These are phyloP conservation scores for Cystobasidiopsis lactophilus DNA, from an alignment of 768 basidiomycete genomes.

Conservation along the genomic window DNA sequence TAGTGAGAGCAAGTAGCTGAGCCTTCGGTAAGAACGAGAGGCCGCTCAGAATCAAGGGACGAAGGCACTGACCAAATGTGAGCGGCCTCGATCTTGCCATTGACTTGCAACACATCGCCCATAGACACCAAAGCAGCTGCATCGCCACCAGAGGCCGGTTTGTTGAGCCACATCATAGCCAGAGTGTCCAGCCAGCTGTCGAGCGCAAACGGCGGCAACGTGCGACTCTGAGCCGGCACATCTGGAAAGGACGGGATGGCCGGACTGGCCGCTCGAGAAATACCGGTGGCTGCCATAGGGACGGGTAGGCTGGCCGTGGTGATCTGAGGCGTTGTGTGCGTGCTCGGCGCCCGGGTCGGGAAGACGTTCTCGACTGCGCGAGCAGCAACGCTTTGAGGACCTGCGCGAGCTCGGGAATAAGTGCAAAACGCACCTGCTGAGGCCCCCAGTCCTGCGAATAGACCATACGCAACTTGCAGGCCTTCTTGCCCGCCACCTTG, in stretches of 20 bases:
- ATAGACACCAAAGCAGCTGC: conserved; percentile 57
- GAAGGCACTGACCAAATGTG: conserved; percentile 58
- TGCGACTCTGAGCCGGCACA: conserved; percentile 25
- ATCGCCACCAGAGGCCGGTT: conserved; percentile 40
- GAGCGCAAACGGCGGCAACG: conserved; percentile 36
- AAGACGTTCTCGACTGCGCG: conserved; percentile 48
- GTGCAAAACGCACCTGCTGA: conserved; percentile 36
- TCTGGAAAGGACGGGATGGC: background rate
- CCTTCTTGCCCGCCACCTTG: conserved; percentile 40
- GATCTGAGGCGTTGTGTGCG: conserved; percentile 1
- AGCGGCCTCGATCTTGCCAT: conserved; percentile 59
- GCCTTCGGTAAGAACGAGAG: conserved; percentile 1
- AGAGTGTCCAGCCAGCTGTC: conserved; percentile 65
- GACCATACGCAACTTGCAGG: conserved; percentile 55
- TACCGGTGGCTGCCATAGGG: conserved; percentile 29
- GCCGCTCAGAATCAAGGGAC: background rate
- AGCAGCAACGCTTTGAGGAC: background rate
- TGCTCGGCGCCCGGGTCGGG: conserved; percentile 31
- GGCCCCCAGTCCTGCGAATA: conserved; percentile 64
- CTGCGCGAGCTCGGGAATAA: background rate
- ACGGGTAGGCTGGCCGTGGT: conserved; percentile 1
- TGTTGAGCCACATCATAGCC: conserved; percentile 55
- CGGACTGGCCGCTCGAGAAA: conserved; percentile 38
- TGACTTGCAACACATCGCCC: conserved; percentile 54
- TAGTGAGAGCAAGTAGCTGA: conserved; percentile 73